phyloP scores from a whole-genome alignment of 1,284 basidiomycete species.

The Afroboletus lepidellus region DNA sequence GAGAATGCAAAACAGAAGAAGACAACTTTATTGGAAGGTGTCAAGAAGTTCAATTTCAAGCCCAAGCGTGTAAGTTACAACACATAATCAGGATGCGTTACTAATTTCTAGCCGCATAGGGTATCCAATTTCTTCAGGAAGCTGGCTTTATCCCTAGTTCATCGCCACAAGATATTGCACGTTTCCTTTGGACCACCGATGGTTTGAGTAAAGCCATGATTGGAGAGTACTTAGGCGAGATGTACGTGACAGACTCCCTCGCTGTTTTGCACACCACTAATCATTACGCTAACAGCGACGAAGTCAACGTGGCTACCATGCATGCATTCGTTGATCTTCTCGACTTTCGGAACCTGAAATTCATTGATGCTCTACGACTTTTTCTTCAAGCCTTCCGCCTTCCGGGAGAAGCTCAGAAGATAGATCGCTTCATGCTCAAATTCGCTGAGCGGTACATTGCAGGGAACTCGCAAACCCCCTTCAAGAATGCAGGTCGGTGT shows the following conservation, averaged over 20 bases:
- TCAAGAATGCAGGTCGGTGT: constrained; percentile 73
- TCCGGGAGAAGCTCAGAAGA: constrained; percentile 95
- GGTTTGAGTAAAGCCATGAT: constrained; percentile 96
- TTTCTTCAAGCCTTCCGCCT: constrained; percentile 94
- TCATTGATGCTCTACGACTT: constrained; percentile 83
- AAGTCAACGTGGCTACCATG: constrained; percentile 88
- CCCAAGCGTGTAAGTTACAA: constrained; percentile 73
- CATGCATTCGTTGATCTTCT: constrained; percentile 93
- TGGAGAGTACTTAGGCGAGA: constrained; percentile 97
- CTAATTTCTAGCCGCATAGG: constrained; percentile 44
- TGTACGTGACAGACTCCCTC: constrained; percentile 48
- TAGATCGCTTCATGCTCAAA: constrained; percentile 98
- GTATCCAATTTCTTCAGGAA: constrained; percentile 87
- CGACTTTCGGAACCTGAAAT: constrained; percentile 78
- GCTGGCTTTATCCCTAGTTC: constrained; percentile 84
- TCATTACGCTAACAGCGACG: constrained; percentile 60
- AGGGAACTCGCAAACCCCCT: constrained; percentile 76
- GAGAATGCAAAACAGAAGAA: constrained; percentile 98
- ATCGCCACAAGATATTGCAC: constrained; percentile 80
- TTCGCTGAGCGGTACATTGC: constrained; percentile 95
- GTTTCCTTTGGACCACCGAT: constrained; percentile 87
- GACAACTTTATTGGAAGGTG: constrained; percentile 91
- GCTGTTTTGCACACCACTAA: constrained; percentile 5
- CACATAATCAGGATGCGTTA: background rate
- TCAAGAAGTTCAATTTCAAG: constrained; percentile 98